Percentiles rank a stretch among this genome's conserved stretches.
Evolutionary conservation across 1,139 yeast genomes (phyloP).

Genomic region (Yamadazyma triangularis): DNA sequence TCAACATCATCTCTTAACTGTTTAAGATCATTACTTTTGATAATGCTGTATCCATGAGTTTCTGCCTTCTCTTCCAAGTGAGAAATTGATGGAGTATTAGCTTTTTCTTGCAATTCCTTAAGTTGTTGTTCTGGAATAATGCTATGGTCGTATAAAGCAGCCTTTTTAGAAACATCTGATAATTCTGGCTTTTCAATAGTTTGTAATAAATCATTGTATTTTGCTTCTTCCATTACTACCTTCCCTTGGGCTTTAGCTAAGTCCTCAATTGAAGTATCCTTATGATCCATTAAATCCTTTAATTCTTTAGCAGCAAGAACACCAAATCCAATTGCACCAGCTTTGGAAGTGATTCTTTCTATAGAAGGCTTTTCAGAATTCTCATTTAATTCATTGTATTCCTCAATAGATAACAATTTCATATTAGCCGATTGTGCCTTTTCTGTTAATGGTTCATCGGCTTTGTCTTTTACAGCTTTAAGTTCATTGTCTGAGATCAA

Average conservation of each 20-base stretch:
- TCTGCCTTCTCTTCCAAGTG: conserved; percentile 31
- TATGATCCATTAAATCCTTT: conserved; percentile 8
- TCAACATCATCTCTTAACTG: conserved; percentile 6
- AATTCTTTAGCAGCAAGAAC: conserved; percentile 9
- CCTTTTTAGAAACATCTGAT: conserved; percentile 14
- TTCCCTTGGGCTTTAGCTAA: conserved; percentile 15
- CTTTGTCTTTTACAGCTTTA: conserved; percentile 7
- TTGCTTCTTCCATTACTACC: conserved; percentile 8
- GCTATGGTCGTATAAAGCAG: conserved; percentile 5
- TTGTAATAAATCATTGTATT: conserved; percentile 10
- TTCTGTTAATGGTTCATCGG: conserved; percentile 13
- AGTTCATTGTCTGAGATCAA: conserved; percentile 7
- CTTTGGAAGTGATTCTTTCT: conserved; percentile 17
- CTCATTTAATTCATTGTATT: conserved; percentile 15
- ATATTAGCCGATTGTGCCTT: conserved; percentile 13
- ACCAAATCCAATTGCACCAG: conserved; percentile 14
- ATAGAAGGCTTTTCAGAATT: conserved; percentile 12
- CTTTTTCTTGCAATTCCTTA: conserved; percentile 5
- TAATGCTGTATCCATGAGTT: conserved; percentile 9
- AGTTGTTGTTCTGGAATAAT: conserved; percentile 11
- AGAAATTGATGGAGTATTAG: conserved; percentile 21
- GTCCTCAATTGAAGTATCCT: conserved; percentile 15
- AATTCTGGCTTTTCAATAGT: conserved; percentile 17
- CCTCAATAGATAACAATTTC: conserved; percentile 10
- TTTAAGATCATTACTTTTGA: conserved; percentile 6